A percentile compares a stretch with the other conserved stretches of the same genome.
These are phyloP conservation scores for Cyberlindnera maclurae DNA, from an alignment of 805 yeast genomes.

Conservation along the genomic window DNA sequence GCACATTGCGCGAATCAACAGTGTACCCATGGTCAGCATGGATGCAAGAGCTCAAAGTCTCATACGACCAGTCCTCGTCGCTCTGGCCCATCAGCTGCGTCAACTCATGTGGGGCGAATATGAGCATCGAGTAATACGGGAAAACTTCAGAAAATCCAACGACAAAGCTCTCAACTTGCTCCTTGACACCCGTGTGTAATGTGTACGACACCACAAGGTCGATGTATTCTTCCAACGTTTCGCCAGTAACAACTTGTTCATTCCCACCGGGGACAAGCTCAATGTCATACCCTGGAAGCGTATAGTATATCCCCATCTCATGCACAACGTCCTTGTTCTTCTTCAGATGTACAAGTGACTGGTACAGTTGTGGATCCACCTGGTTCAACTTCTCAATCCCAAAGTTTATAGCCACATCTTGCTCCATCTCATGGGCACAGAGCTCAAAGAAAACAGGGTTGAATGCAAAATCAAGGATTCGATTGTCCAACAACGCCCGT, in stretches of 20 bases:
- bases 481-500: slow-evolving; percentile 77
- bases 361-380: slow-evolving; percentile 54
- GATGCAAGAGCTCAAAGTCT: slow-evolving; percentile 50
- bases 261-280: slow-evolving; percentile 55
- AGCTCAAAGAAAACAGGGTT: slow-evolving; percentile 63
- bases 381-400: slow-evolving; percentile 27
- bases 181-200: slow-evolving; percentile 42
- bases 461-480: slow-evolving; percentile 78
- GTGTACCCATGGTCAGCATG: slow-evolving; percentile 89
- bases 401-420: slow-evolving; percentile 5
- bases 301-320: slow-evolving; percentile 56
- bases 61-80: slow-evolving; percentile 80
- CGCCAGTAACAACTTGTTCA: slow-evolving; percentile 35
- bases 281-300: slow-evolving; percentile 68
- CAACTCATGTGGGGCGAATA: slow-evolving; percentile 72
- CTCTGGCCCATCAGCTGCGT: slow-evolving; percentile 65
- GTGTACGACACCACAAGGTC: slow-evolving; percentile 7
- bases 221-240: slow-evolving; percentile 55
- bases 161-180: slow-evolving; percentile 62
- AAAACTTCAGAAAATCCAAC: slow-evolving; percentile 79
- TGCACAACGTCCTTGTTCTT: slow-evolving; percentile 37
- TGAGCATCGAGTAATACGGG: slow-evolving; percentile 63
- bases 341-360: slow-evolving; percentile 46
- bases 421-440: slow-evolving; percentile 33
- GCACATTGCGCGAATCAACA: slow-evolving; percentile 58